phyloP scores from a whole-genome alignment of 768 basidiomycete species.

The Mycena capillaripes region DNA sequence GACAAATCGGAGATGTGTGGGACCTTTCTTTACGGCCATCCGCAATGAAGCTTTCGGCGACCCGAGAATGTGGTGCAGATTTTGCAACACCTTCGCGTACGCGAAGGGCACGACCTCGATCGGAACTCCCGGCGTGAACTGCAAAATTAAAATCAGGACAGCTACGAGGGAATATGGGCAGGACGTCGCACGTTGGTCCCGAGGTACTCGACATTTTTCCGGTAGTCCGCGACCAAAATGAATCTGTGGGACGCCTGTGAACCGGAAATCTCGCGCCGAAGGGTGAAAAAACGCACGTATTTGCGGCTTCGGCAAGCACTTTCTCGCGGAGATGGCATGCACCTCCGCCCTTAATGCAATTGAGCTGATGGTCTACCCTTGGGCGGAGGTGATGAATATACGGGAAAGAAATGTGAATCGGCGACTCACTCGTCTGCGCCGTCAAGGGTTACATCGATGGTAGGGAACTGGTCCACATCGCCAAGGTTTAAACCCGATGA shows the following conservation, averaged over 20 bases:
- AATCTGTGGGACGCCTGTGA: constrained; percentile 62
- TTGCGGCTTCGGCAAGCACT: constrained; percentile 96
- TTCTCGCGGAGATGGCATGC: constrained; percentile 98
- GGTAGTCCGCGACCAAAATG: constrained; percentile 93
- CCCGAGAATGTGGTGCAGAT: constrained; percentile 70
- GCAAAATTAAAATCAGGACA: neutral
- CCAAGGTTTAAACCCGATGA: constrained; percentile 82
- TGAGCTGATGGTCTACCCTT: constrained; percentile 88
- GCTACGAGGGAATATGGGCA: neutral
- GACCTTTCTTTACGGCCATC: constrained; percentile 87
- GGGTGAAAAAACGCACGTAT: constrained; percentile 68
- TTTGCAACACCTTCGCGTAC: constrained; percentile 88
- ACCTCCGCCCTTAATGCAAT: constrained; percentile 97
- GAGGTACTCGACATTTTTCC: constrained; percentile 89
- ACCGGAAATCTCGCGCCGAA: neutral
- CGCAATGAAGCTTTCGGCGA: constrained; percentile 84
- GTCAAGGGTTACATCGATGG: constrained; percentile 96
- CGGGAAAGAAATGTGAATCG: neutral
- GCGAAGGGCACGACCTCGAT: constrained; percentile 98
- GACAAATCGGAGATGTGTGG: constrained; percentile 1
- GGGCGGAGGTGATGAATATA: neutral
- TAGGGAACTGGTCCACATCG: constrained; percentile 90
- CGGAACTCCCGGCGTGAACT: constrained; percentile 93
- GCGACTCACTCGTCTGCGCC: constrained; percentile 92
- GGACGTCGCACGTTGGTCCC: constrained; percentile 80